Base-by-base conservation (phyloP, 352 stramenopile species). In the Globisporangium irregulare region DNA sequence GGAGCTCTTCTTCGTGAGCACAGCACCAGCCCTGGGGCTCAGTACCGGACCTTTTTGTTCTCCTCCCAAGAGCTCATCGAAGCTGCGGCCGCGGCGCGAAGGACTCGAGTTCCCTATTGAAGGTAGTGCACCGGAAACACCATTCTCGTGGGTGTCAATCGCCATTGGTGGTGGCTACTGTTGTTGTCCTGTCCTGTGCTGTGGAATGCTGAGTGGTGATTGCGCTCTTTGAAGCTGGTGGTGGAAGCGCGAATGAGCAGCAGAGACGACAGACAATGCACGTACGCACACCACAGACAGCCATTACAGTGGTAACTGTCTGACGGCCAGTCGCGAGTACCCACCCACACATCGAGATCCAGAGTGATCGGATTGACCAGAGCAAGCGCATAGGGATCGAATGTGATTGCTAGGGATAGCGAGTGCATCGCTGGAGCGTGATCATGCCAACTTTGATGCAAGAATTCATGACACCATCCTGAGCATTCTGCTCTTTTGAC, bases 31-130 rank as follows among this genome's bases (percentile, higher is more conserved):
- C 8, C 38, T 51, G 29, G 25, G 34, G 22, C 20, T 48, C 14
- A 48, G 41, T 14, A n/a, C 41, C 41, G 41, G 15, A 48, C 2
- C 41, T n/a, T 5, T 14, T 48, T 10, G 36, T 43, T n/a, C 14
- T 48, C 41, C 38, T 8, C 36, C 29, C 7, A 36, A 14, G 18
- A 64, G 58, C 58, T 55, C 58, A 38, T 55, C 58, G 46, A 64
- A 64, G 58, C 58, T 64, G 38, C 38, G 38, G n/a, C 20, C 34
- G 1, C 58, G 58, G 9, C 36, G 22, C 1, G 25, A 25, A 18
- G 36, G 22, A 22, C 41, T 6, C 20, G 41, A 48, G 41, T 6
- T 48, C 7, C 46, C n/a, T 14, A 54, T 25, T 10, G 20, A 54
- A 14, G 20, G 20, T 6, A 9, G 8, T 7, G 51, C 24, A 58